Evolutionary conservation across 768 basidiomycete species (phyloP).

Genomic region (Boletus sp.): DNA sequence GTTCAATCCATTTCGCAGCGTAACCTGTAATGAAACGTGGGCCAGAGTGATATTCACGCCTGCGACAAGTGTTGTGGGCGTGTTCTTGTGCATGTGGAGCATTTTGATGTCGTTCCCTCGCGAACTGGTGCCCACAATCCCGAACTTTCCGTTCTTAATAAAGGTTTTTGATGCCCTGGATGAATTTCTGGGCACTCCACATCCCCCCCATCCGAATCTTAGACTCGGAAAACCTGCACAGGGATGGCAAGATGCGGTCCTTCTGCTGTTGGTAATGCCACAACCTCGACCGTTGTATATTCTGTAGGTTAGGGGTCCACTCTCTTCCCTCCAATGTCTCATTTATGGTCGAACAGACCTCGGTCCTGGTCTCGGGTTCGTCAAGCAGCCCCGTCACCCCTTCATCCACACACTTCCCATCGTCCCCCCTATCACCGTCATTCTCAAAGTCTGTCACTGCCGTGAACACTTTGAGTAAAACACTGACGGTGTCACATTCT

Average conservation of each 20-base stretch:
- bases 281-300: not conserved
- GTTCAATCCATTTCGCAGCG: not conserved
- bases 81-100: conserved; percentile 5
- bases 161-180: not conserved
- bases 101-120: conserved; percentile 8
- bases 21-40: not conserved
- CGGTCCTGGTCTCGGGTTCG: not conserved
- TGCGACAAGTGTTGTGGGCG: conserved; percentile 2
- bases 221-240: not conserved
- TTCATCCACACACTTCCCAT: not conserved
- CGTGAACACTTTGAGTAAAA: not conserved
- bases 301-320: not conserved
- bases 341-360: not conserved
- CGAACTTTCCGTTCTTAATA: conserved; percentile 7
- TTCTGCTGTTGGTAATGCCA: not conserved
- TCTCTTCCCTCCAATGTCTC: not conserved
- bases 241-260: not conserved
- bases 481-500: not conserved
- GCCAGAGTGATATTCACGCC: conserved; percentile 6
- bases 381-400: not conserved
- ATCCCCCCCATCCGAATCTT: not conserved
- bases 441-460: not conserved
- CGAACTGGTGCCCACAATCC: not conserved
- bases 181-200: not conserved
- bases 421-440: not conserved